Base-by-base conservation (phyloP, 805 yeast species). In the Dipodascus albidus region DNA sequence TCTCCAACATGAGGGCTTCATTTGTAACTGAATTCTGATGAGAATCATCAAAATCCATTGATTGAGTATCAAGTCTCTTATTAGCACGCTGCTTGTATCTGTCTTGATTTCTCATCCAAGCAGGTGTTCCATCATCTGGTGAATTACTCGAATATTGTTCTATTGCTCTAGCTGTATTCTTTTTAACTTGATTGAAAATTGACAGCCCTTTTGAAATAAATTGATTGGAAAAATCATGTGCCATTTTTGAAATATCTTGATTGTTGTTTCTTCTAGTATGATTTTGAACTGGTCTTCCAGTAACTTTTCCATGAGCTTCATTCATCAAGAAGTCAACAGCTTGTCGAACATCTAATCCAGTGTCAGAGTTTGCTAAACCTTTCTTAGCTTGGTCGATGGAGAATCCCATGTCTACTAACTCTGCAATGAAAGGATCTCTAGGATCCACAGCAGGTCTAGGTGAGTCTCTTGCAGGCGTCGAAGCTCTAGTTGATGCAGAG, bases 331-430 rank as follows among this genome's bases (percentile, higher is more conserved):
- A 77, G 50, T 80, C 79, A 20, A 86, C 83, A 27, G 95, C 89
- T 22, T 71, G 74, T 54, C 82, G 78, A 6, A 86, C 70, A 58
- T 84, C 79, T 3, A 74, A 63, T 0, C 89, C 87, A 33, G 69
- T 61, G 0, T 62, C 65, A 0, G 82, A 78, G 49, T 71, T 67
- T 4, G 67, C 74, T 38, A 87, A 71, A 0, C 95, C 95, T 1
- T 69, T 67, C 23, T 73, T 75, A 2, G 93, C 81, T 52, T 74
- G 77, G 1, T 79, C 81, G 0, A 77, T 69, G 1, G 83, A 67
- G 61, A 87, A 87, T 1, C 96, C 96, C 80, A 87, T 87, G 55
- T 87, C 93, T 1, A 85, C 67, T 47, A 87, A 70, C 59, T 81
- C 85, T 0, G 91, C 91, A 17, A 86, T 63, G 1, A 80, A 73